Conservation (phyloP, 2,329 filamentous ascomycete genomes). For the Anthostomella pinea region DNA sequence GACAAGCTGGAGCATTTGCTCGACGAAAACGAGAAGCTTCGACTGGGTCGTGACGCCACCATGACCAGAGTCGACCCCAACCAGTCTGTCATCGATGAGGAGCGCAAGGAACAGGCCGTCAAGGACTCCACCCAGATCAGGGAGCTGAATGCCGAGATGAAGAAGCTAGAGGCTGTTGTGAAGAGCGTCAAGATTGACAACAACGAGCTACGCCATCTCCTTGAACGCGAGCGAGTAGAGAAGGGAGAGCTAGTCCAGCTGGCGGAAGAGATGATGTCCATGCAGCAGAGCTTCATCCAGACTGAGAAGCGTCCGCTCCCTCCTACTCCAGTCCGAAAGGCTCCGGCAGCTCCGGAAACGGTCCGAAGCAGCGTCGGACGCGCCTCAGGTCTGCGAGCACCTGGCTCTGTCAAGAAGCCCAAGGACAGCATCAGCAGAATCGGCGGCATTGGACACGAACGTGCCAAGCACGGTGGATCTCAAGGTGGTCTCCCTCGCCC, state of each 20-base stretch:
- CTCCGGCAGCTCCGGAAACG: constrained; percentile 49
- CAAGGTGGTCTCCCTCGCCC: constrained; percentile 47
- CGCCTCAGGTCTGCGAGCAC: constrained; percentile 59
- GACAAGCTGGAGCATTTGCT: constrained; percentile 63
- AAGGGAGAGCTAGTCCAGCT: constrained; percentile 80
- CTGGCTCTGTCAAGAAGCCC: constrained; percentile 44
- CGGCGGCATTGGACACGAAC: constrained; percentile 43
- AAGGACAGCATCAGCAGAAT: constrained; percentile 43
- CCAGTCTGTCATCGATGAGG: constrained; percentile 45
- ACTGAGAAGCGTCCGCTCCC: constrained; percentile 15
- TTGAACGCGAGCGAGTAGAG: constrained; percentile 75
- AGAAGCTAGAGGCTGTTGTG: constrained; percentile 72
- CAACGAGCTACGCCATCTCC: constrained; percentile 58
- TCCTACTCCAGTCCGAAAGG: constrained; percentile 18
- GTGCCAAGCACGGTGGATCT: constrained; percentile 40
- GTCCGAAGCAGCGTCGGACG: constrained; percentile 56
- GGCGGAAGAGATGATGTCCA: constrained; percentile 79
- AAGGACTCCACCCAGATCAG: constrained; percentile 65
- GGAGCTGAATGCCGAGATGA: constrained; percentile 69
- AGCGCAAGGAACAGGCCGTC: constrained; percentile 56
- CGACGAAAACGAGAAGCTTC: constrained; percentile 73
- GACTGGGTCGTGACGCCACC: constrained; percentile 61
- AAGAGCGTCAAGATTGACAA: constrained; percentile 69
- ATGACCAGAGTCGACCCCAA: constrained; percentile 57
- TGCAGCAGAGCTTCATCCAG: constrained; percentile 50